Base-by-base conservation (phyloP, 139 green algal species). In the Nannochloris sp. region DNA sequence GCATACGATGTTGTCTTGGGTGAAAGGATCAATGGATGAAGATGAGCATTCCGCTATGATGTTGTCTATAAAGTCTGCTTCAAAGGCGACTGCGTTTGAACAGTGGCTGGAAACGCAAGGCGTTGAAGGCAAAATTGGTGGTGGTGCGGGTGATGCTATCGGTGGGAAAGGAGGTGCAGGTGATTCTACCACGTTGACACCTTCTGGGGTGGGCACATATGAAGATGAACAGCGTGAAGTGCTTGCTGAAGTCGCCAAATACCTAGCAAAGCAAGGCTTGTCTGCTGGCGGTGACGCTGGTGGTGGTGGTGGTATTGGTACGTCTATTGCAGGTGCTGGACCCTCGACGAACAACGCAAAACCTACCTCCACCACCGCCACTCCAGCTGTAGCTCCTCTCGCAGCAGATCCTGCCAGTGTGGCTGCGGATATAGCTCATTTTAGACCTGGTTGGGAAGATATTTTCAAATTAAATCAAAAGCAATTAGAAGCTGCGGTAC, bases 381-480 rank as follows among this genome's bases (percentile, higher is more conserved):
- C n/a, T n/a, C 27, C 33, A 24, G 25, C 25, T 14, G 6, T 31
- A 37, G 37, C 37, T 38, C n/a, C n/a, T n/a, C n/a, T n/a, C n/a
- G 9, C 48, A 0, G 34, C 64, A 24, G 63, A 77, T 35, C 70
- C 63, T 3, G 44, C 29, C 15, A 53, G 44, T 62, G 19, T 72
- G 23, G 69, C 69, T 2, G 69, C 69, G 3, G 63, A 72, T 71
- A 15, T 32, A 54, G 25, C 31, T 6, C 27, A 60, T 6, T 96
- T 92, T 75, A 77, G 80, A 47, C 92, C 92, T 1, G 87, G 91
- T 39, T 99, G 93, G 92, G 87, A 95, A 60, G 88, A 97, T 77
- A 94, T 99, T 34, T 99, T 99, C 82, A 74, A 84, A 54, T 96
- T 99, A 86, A 99, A 98, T 70, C 94, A 98, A 76, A 88, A 93